These are phyloP conservation scores for Hypholoma sublateritium DNA, from an alignment of 768 basidiomycete genomes.

Conservation along the genomic window DNA sequence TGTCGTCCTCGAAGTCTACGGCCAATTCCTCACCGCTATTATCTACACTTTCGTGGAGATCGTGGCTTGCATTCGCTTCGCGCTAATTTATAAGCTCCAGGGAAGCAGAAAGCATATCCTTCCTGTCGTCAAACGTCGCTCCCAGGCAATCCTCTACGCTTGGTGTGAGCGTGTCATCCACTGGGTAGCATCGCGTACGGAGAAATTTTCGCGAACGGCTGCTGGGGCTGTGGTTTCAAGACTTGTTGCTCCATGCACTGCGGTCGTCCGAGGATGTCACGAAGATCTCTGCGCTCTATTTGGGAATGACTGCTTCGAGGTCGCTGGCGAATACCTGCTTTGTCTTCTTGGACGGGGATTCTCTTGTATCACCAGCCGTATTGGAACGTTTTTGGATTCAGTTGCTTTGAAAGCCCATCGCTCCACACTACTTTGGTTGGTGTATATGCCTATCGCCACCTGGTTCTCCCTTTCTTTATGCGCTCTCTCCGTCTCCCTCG, in stretches of 20 bases:
- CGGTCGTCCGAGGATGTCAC: not conserved
- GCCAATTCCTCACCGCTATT: not conserved
- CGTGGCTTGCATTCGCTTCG: not conserved
- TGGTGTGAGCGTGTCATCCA: not conserved
- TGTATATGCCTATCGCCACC: not conserved
- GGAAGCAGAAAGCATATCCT: not conserved
- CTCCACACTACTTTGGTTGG: not conserved
- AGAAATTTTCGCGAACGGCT: not conserved
- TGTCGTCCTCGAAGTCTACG: not conserved
- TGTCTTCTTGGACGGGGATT: not conserved
- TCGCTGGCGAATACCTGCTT: not conserved
- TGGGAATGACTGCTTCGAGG: not conserved
- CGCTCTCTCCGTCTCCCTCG: not conserved
- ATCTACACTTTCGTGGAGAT: not conserved
- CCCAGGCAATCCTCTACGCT: not conserved
- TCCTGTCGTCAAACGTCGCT: not conserved
- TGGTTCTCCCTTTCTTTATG: not conserved
- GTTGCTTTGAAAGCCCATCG: not conserved
- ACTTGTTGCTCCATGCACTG: not conserved
- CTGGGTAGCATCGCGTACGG: not conserved
- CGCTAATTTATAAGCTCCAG: not conserved
- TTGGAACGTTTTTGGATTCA: not conserved
- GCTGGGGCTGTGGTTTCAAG: not conserved
- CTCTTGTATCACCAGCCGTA: not conserved
- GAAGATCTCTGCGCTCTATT: not conserved